Percentiles rank a stretch among this genome's conserved stretches.
Evolutionary conservation across 768 basidiomycete species (phyloP).

Genomic region (Lactarius sanguifluus): DNA sequence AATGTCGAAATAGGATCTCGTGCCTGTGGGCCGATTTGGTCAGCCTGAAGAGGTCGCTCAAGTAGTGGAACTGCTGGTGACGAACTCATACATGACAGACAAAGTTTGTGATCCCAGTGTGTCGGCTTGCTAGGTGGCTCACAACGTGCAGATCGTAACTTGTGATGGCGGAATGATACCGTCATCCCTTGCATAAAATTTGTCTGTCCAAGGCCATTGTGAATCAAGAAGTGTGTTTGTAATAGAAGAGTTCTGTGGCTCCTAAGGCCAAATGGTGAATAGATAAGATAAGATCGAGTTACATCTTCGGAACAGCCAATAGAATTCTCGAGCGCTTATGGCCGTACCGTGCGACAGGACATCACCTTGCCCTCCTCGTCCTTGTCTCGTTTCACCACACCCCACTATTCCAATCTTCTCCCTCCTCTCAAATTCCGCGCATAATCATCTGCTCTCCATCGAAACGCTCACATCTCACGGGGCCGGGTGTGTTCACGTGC

Average conservation of each 20-base stretch:
- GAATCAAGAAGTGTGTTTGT: background rate
- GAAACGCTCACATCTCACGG: background rate
- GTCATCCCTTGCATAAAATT: slow-evolving; percentile 23
- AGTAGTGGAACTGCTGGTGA: slow-evolving; percentile 50
- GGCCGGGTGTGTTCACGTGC: slow-evolving; percentile 3
- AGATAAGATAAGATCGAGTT: slow-evolving; percentile 25
- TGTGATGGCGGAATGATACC: slow-evolving; percentile 30
- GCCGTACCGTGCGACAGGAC: slow-evolving; percentile 21
- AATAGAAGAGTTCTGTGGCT: background rate
- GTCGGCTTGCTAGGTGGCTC: background rate
- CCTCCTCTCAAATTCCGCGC: slow-evolving; percentile 11
- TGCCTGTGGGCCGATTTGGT: slow-evolving; percentile 53
- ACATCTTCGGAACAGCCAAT: slow-evolving; percentile 11
- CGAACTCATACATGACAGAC: slow-evolving; percentile 57
- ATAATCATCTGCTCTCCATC: background rate
- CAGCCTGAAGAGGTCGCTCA: slow-evolving; percentile 51
- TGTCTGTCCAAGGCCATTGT: background rate
- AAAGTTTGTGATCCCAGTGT: slow-evolving; percentile 41
- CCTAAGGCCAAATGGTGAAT: background rate
- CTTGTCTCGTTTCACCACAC: slow-evolving; percentile 22
- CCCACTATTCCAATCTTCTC: slow-evolving; percentile 10
- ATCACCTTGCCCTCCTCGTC: slow-evolving; percentile 25
- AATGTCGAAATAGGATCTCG: slow-evolving; percentile 38
- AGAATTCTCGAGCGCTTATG: slow-evolving; percentile 9
- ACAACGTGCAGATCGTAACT: slow-evolving; percentile 22